Evolutionary conservation across 1,139 yeast genomes (phyloP), one percentile per base, ranked within the genome.

Genomic region (Geotrichum europaeum): DNA sequence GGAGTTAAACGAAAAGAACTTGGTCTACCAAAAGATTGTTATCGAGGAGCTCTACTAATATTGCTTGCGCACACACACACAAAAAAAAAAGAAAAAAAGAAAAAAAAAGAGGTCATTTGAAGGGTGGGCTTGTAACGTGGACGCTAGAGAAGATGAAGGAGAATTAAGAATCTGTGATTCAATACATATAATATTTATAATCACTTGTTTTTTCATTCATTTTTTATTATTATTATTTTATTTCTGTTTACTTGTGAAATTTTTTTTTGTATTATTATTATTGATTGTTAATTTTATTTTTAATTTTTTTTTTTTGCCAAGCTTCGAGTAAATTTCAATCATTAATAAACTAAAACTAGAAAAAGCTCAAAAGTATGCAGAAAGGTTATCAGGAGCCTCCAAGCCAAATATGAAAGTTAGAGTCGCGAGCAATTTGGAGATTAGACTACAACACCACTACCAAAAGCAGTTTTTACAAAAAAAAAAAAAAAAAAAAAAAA

Each of bases 1-100:
- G 68, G 97, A 90, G 70, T 91, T 89, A 64, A 89, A 88, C 70
- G 84, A 82, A 65, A 82, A 87, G 62, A 81, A 84, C 63, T 79
- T 78, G 51, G 73, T 76, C 12, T 69, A 70, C 12, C 76, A 75
- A 25, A 61, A 72, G 32, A 68, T 75, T 43, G 71, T 69, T 56
- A 76, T 71, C 24, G 76, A 68, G 28, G 65, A 61, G 22, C 20
- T 54, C 36, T 54, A 53, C 20, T 51, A 55, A 36, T 45, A 22
- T 24, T 24, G 2, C 25, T 24, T 24, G 25, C 4, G 25, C 25
- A 24, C 4, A 24, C 4, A 24, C 25, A 24, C 25, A 24, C 3
- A 24, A 24, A 24, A 5, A 28, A 24, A 24, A 24, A 24, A 24
- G 25, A 28, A 28, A 4, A 28, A 28, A 9, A 36, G 6, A 13